A percentile compares a stretch with the other conserved stretches of the same genome.
Conservation (phyloP, 495 filamentous ascomycete genomes). For the Penicillium verhagenii region DNA sequence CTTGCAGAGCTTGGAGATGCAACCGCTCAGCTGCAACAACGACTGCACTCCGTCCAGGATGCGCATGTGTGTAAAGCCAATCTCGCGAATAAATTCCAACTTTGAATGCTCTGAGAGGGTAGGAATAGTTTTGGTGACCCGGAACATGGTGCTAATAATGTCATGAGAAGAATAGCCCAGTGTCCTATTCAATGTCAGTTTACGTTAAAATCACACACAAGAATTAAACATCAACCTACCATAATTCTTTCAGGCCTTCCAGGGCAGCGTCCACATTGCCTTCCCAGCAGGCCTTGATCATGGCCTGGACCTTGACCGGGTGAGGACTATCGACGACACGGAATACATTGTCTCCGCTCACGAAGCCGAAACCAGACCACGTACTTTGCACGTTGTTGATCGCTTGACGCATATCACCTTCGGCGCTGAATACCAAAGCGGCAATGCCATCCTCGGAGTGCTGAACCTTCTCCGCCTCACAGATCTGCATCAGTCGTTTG, state of each 20-base stretch:
- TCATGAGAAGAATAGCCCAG: constrained; percentile 95
- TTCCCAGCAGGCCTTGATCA: constrained; percentile 96
- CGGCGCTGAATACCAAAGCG: constrained; percentile 92
- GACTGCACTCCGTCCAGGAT: constrained; percentile 96
- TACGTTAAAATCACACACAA: not conserved
- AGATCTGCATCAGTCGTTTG: constrained; percentile 85
- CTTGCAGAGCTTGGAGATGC: constrained; percentile 83
- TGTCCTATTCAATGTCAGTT: constrained; percentile 44
- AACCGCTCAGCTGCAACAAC: constrained; percentile 87
- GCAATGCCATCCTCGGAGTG: constrained; percentile 93
- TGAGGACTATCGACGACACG: constrained; percentile 96
- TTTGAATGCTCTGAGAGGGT: constrained; percentile 89
- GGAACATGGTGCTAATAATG: constrained; percentile 98
- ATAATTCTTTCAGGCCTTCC: constrained; percentile 85
- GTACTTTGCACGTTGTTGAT: constrained; percentile 99
- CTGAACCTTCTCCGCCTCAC: constrained; percentile 80
- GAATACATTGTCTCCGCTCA: constrained; percentile 97
- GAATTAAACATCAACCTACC: constrained; percentile 45
- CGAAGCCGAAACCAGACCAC: constrained; percentile 91
- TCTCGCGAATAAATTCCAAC: constrained; percentile 95
- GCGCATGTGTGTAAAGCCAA: constrained; percentile 99
- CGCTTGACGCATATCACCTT: constrained; percentile 98
- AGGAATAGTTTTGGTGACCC: constrained; percentile 91
- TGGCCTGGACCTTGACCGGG: constrained; percentile 96
- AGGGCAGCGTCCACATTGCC: constrained; percentile 84